phyloP scores from a whole-genome alignment of 164 flowering plant genomes.

The Magnolia officinalis region DNA sequence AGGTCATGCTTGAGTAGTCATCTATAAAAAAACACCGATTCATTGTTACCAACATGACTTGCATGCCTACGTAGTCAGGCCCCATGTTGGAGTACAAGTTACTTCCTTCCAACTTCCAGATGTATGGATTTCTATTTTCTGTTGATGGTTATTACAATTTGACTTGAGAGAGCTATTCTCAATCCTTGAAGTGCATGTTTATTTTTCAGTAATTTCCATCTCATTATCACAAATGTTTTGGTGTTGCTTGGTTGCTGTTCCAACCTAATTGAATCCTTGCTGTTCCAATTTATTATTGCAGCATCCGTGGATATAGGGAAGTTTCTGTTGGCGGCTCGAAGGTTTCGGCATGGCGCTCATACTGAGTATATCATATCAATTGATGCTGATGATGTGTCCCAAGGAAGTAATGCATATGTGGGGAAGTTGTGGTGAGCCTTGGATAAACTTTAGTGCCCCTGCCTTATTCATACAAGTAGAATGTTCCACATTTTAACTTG shows the following conservation, averaged over 20 bases:
- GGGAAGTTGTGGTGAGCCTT: constrained; percentile 80
- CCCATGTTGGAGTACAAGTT: no score
- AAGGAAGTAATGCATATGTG: constrained; percentile 91
- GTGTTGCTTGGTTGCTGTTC: neutral
- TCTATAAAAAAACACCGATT: no score
- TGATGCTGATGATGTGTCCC: constrained; percentile 80
- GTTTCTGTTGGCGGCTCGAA: constrained; percentile 86
- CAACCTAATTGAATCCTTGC: neutral
- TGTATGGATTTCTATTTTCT: neutral
- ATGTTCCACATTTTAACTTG: no score
- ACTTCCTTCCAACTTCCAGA: neutral
- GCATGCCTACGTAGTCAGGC: no score
- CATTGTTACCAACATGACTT: no score
- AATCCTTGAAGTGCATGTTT: neutral
- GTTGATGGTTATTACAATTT: neutral
- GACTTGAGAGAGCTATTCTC: neutral
- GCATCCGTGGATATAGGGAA: constrained; percentile 80
- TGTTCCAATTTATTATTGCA: constrained; percentile 29
- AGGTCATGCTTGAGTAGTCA: no score
- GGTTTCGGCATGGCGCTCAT: constrained; percentile 69
- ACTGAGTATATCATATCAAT: constrained; percentile 87
- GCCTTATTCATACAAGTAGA: neutral
- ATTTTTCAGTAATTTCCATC: neutral
- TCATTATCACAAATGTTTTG: neutral
- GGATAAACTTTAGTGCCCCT: neutral